phyloP scores from a whole-genome alignment of 345 rosid genomes.

The Eucalyptus marginata region DNA sequence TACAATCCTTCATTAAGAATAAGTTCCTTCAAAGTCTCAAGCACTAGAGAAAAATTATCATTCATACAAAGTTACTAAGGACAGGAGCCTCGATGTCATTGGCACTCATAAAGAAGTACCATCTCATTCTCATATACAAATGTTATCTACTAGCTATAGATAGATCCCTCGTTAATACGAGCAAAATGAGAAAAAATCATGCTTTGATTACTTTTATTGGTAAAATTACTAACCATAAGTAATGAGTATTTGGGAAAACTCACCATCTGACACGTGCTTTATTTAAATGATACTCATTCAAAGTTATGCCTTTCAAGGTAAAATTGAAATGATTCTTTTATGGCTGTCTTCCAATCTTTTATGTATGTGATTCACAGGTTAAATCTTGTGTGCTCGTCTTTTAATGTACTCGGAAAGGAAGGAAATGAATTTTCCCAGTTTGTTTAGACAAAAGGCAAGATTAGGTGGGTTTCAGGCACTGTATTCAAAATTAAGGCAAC shows the following conservation, averaged over 20 bases:
- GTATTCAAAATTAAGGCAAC: no score
- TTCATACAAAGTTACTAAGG: neutral
- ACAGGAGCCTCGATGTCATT: neutral
- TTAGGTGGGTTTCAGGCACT: no score
- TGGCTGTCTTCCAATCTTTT: no score
- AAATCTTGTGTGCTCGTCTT: no score
- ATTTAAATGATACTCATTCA: no score
- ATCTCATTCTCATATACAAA: neutral
- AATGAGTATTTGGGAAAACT: neutral
- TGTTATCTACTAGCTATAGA: neutral
- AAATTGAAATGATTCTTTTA: no score
- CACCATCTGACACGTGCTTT: no score
- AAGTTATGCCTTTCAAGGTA: neutral
- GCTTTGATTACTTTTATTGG: neutral
- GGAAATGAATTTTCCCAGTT: no score
- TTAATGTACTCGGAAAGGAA: no score
- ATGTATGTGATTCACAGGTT: neutral
- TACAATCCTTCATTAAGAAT: neutral
- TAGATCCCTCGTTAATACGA: rapidly evolving
- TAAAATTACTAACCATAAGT: no score
- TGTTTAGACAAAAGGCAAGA: no score
- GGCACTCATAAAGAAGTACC: rapidly evolving
- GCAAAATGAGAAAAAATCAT: neutral
- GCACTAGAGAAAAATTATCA: neutral
- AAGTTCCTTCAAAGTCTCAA: neutral